Conservation (phyloP, 2,329 filamentous ascomycete genomes). For the Penicillium nordicum region DNA sequence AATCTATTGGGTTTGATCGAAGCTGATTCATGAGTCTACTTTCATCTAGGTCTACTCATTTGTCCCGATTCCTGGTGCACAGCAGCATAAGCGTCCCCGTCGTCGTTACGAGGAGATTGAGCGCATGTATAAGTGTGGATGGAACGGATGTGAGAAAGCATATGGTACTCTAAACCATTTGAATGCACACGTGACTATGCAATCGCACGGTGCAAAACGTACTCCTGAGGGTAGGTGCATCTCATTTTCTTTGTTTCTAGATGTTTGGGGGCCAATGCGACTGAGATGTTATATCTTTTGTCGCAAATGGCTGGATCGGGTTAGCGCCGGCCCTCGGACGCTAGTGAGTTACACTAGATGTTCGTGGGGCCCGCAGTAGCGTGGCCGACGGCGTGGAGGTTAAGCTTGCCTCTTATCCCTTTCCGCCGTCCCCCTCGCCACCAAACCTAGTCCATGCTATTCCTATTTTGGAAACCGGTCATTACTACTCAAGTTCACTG, state of each 20-base stretch:
- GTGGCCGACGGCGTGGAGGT: conserved; percentile 46
- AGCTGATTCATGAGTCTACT: conserved; percentile 21
- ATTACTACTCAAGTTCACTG: conserved; percentile 2
- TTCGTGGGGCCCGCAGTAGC: conserved; percentile 54
- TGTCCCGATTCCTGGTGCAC: conserved; percentile 91
- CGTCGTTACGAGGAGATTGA: conserved; percentile 97
- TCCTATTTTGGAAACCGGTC: neutral
- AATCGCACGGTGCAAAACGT: conserved; percentile 89
- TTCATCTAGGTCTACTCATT: conserved; percentile 83
- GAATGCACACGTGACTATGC: conserved; percentile 98
- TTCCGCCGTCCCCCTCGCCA: conserved; percentile 13
- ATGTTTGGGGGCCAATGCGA: conserved; percentile 8
- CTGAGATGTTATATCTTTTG: conserved; percentile 24
- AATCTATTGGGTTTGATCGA: neutral
- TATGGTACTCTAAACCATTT: conserved; percentile 96
- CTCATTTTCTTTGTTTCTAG: conserved; percentile 4
- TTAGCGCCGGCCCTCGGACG: conserved; percentile 37
- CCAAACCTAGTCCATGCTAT: neutral
- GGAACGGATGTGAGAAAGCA: conserved; percentile 97
- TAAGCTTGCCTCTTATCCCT: conserved; percentile 37
- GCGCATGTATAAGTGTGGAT: conserved; percentile 99
- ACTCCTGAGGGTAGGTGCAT: conserved; percentile 84
- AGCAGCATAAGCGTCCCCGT: conserved; percentile 93
- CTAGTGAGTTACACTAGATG: conserved; percentile 50
- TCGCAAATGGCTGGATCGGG: conserved; percentile 40